Base-by-base conservation (phyloP, 2,329 filamentous ascomycete genomes). In the Triangularia verruculosa region DNA sequence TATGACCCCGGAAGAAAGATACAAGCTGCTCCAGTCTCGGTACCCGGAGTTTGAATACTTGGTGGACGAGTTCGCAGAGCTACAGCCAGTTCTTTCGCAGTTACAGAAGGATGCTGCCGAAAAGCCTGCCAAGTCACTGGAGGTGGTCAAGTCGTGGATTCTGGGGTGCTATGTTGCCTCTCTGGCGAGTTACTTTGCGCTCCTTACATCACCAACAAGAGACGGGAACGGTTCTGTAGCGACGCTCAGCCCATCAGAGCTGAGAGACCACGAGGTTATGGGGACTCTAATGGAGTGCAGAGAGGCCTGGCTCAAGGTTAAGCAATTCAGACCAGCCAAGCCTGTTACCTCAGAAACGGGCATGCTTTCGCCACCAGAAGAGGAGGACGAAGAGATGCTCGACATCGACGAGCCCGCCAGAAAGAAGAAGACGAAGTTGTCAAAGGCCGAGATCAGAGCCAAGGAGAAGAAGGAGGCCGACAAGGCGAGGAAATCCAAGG, bases 11-110 rank as follows among this genome's bases (percentile, higher is more conserved):
- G 88, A 90, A 51, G 93, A 97, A 73, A 85, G 88, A 68, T 78
- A 90, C 67, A 89, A 88, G 72, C 84, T 97, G 15, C 78, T 99
- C 58, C 87, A 89, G 70, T 85, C 87, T 55, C 84, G 92, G 74
- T 97, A 99, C 74, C 95, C 96, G 2, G 95, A 99, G 74, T 95
- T 98, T 69, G 91, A 96, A 66, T 89, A 89, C 62, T 81, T 99
- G 39, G 89, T 91, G 56, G 88, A 90, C 69, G 94, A 98, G 71
- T 90, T 95, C 64, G 74, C 89, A 61, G 79, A 83, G n/a, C 79
- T 97, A 55, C 89, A 93, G 72, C 85, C 88, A 22, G 79, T 86
- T 13, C 77, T 95, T 8, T 78, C 80, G 11, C 78, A 82, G 8
- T 79, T 89, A 54, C 85, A 87, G 57, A 79, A 84, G 57, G 80